A percentile compares a stretch with the other conserved stretches of the same genome.
Evolutionary conservation across 192 early-diverging fungal species (phyloP).

Genomic region (Phlyctochytrium arcticum): DNA sequence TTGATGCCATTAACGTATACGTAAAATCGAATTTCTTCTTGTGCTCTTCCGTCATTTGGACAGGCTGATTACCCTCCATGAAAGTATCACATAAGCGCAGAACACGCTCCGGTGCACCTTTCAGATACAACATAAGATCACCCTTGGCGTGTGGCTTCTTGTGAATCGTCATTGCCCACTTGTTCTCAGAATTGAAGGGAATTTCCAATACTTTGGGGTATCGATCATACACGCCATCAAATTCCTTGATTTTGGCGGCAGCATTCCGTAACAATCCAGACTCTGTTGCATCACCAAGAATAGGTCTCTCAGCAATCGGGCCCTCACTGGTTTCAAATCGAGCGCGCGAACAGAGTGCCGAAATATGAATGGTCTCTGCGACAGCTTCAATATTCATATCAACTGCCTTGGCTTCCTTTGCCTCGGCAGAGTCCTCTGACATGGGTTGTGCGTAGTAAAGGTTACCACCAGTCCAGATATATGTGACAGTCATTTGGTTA

Average conservation of each 20-base stretch:
- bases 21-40: conserved; percentile 61
- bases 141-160: conserved; percentile 66
- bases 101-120: conserved; percentile 95
- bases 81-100: conserved; percentile 77
- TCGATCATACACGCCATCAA: conserved; percentile 58
- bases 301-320: conserved; percentile 69
- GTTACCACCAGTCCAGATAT: conserved; percentile 76
- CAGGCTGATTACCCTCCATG: conserved; percentile 47
- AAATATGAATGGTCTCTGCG: conserved; percentile 73
- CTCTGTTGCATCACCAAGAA: conserved; percentile 94
- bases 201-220: conserved; percentile 92
- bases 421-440: conserved; percentile 2
- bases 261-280: conserved; percentile 85
- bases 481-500: conserved; percentile 95
- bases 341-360: conserved; percentile 77
- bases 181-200: conserved; percentile 92
- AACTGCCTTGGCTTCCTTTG: conserved; percentile 27
- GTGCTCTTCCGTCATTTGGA: conserved; percentile 69
- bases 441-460: conserved; percentile 49
- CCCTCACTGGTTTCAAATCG: conserved; percentile 89
- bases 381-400: conserved; percentile 55
- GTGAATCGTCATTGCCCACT: conserved; percentile 92
- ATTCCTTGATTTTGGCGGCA: conserved; percentile 60
- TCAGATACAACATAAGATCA: conserved; percentile 74
- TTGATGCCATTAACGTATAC: conserved; percentile 87